Conservation (phyloP, 768 basidiomycete species). For the Agrocybe chaxingu region DNA sequence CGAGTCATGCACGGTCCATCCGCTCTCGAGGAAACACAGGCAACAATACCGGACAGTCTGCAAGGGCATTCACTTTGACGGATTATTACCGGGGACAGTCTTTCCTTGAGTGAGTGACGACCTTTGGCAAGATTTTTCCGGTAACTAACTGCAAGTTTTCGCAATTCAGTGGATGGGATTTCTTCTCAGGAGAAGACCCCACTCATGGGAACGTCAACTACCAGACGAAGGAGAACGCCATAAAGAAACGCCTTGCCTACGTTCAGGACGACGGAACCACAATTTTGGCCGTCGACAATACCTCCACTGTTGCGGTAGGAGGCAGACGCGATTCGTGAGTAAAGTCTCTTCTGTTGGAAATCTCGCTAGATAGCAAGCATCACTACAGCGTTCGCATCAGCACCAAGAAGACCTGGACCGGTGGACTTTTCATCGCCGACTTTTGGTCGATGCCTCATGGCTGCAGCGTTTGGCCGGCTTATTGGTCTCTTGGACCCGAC, state of each 20-base stretch:
- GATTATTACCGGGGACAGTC: conserved; percentile 43
- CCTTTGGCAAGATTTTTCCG: neutral
- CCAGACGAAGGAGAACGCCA: conserved; percentile 43
- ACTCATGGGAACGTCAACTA: conserved; percentile 71
- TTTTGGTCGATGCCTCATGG: conserved; percentile 70
- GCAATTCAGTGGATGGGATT: conserved; percentile 56
- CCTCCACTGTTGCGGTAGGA: conserved; percentile 42
- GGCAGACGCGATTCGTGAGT: conserved; percentile 54
- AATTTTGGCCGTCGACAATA: conserved; percentile 63
- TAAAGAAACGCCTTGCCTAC: conserved; percentile 52
- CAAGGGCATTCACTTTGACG: conserved; percentile 23
- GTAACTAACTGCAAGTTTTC: neutral
- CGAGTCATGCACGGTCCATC: conserved; percentile 18
- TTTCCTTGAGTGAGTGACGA: conserved; percentile 53
- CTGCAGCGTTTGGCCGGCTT: conserved; percentile 62
- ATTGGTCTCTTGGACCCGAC: conserved; percentile 46
- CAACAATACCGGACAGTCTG: neutral
- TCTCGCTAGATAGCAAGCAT: conserved; percentile 4
- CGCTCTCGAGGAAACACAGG: conserved; percentile 18
- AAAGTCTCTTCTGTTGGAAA: conserved; percentile 2
- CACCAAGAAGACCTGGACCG: conserved; percentile 55
- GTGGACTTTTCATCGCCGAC: conserved; percentile 77
- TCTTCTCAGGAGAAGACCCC: conserved; percentile 62
- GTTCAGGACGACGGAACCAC: conserved; percentile 56
- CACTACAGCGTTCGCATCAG: conserved; percentile 61